Evolutionary conservation across 257 asterid genomes (phyloP).

Genomic region (Gentiana dahurica): DNA sequence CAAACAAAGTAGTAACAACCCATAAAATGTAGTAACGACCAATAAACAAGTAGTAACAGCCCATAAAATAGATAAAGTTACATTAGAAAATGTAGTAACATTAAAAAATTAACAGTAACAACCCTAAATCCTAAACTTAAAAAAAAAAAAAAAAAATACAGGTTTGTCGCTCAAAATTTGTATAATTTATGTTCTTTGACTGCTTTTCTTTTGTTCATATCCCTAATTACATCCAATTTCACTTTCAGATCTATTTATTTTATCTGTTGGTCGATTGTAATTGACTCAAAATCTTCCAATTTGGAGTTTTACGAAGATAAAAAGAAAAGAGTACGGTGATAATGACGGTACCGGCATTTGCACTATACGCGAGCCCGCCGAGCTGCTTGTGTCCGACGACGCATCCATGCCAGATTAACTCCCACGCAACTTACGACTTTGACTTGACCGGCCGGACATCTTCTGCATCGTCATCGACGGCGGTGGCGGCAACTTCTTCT

Average conservation of each 20-base stretch:
- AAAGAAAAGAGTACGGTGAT: not conserved
- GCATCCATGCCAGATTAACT: slow-evolving; percentile 53
- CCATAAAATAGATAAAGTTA: too few species aligned
- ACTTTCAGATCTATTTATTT: slow-evolving; percentile 5
- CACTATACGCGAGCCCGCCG: slow-evolving; percentile 60
- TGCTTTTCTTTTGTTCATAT: slow-evolving; percentile 9
- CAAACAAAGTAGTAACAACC: too few species aligned
- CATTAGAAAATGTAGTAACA: too few species aligned
- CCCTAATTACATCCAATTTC: not conserved
- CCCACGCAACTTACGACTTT: slow-evolving; percentile 58
- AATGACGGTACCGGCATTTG: slow-evolving; percentile 85
- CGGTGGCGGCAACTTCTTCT: slow-evolving; percentile 18
- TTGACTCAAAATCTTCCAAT: not conserved
- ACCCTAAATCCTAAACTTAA: too few species aligned
- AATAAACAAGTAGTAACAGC: too few species aligned
- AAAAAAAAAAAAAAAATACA: too few species aligned
- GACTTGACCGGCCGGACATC: slow-evolving; percentile 53
- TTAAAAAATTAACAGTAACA: too few species aligned
- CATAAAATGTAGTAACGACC: too few species aligned
- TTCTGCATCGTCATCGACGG: slow-evolving; percentile 55
- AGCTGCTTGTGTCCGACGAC: slow-evolving; percentile 17
- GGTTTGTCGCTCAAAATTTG: too few species aligned
- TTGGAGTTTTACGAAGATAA: not conserved
- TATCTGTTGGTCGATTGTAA: slow-evolving; percentile 2
- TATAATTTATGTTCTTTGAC: too few species aligned